Evolutionary conservation across 441 rosid genomes (phyloP).

Genomic region (Pelargonium hybrid): DNA sequence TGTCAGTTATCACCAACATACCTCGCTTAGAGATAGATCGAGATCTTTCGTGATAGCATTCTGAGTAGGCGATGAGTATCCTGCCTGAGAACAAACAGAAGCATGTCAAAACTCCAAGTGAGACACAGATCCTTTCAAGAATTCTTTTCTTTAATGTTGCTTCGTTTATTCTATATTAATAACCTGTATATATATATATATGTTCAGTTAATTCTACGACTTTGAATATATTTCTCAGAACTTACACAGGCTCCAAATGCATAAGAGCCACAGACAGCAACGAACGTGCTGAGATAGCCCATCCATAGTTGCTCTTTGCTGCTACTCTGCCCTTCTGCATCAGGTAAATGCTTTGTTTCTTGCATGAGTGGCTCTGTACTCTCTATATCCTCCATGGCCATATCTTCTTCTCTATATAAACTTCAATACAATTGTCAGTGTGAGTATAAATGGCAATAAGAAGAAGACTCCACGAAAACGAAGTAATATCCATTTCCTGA

Average conservation of each 20-base stretch:
- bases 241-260: slow-evolving; percentile 87
- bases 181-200: too few species aligned
- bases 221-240: neutral
- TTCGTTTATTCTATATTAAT: neutral
- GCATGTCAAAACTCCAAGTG: neutral
- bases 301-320: slow-evolving; percentile 41
- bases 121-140: neutral
- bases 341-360: slow-evolving; percentile 17
- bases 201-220: too few species aligned
- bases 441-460: slow-evolving; percentile 18
- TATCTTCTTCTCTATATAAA: slow-evolving; percentile 15
- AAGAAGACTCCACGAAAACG: neutral
- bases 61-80: slow-evolving; percentile 83
- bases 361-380: slow-evolving; percentile 30
- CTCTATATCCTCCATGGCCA: slow-evolving; percentile 38
- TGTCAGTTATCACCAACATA: slow-evolving; percentile 11
- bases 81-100: slow-evolving; percentile 49
- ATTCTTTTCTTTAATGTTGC: neutral
- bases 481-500: neutral
- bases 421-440: neutral
- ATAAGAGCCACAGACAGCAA: slow-evolving; percentile 82
- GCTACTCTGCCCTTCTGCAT: slow-evolving; percentile 18
- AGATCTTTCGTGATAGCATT: slow-evolving; percentile 59
- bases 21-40: slow-evolving; percentile 60
- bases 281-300: slow-evolving; percentile 72